Percentiles rank a stretch among this genome's conserved stretches.
phyloP scores from a whole-genome alignment of 192 early-diverging fungal species.

The Backusella parvicylindrica region DNA sequence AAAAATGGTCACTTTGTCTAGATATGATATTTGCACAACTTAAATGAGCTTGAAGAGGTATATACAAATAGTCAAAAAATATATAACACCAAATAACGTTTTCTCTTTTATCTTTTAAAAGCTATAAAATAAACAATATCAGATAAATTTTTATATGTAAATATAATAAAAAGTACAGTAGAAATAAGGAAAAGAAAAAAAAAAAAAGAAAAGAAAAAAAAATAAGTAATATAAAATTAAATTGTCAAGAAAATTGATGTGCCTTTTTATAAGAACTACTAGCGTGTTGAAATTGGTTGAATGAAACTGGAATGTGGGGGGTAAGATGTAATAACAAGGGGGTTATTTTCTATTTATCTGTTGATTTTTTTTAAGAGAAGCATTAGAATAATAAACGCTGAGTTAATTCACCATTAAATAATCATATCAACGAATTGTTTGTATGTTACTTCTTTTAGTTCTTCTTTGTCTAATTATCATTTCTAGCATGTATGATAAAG shows the following conservation, averaged over 20 bases:
- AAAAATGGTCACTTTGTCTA: neutral
- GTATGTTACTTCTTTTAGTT: neutral
- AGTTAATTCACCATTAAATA: neutral
- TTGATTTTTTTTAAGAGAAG: neutral
- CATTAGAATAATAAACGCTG: neutral
- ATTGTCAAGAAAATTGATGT: neutral
- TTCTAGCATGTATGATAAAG: neutral
- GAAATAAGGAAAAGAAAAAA: neutral
- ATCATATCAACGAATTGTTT: neutral
- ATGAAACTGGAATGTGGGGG: constrained; percentile 8
- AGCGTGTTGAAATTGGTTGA: neutral
- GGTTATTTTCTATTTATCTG: constrained; percentile 2
- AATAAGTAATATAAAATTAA: neutral
- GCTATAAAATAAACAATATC: neutral
- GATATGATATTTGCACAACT: neutral
- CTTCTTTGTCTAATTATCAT: neutral
- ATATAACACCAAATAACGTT: neutral
- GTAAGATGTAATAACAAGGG: neutral
- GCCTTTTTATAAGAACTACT: constrained; percentile 3
- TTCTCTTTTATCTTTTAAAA: neutral
- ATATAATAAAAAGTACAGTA: neutral
- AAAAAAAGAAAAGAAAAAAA: neutral
- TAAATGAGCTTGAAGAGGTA: neutral
- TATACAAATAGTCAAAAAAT: neutral
- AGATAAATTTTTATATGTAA: neutral